Base-by-base conservation (phyloP, 768 basidiomycete genomes). In the Hericium coralloides region DNA sequence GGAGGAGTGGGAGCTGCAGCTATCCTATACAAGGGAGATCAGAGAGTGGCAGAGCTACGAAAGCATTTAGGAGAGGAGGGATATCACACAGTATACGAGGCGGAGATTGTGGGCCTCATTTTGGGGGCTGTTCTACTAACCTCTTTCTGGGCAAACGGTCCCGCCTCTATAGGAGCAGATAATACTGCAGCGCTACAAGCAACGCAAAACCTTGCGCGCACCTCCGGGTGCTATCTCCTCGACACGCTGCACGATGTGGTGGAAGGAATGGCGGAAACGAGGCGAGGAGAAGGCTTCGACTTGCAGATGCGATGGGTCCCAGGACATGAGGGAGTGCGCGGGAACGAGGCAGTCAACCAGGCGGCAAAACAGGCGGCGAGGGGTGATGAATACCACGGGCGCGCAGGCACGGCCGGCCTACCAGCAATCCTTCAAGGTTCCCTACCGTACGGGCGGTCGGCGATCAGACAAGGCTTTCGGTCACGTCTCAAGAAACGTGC, bases 1-100 rank as follows among this genome's bases (percentile, higher is more conserved):
- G 47, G 50, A 0, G 31, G 52, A 5, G 49, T 69, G 1, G 64
- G 64, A 0, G 66, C 63, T 8, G 65, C 67, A 0, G 61, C 63
- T 5, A 49, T 58, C 0, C 53, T 64, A 0, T 50, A 43, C 22
- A 14, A 31, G 7, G 20, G 20, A 6, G 12, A 17, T 8, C 6
- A 7, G 12, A 22, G 25, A 3, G 17, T 17, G 6, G 25, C 17
- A 4, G 7, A 22, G 1, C 25, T 52, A 5, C 50, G 31, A 9
- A 52, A 37, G 12, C 50, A 37, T 9, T 25, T 52, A 15, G 50
- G 50, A 31, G 7, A 31, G 15, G 25, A 17, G 31, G 4, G 12
- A 7, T 22, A 52, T 6, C 50, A 52, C 31, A 52, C 25, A 2
- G 50, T 52, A 2, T 52, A 31, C 31, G 50, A 52, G n/a, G 50